Conservation (phyloP, 768 basidiomycete species). For the Suillus variegatus region DNA sequence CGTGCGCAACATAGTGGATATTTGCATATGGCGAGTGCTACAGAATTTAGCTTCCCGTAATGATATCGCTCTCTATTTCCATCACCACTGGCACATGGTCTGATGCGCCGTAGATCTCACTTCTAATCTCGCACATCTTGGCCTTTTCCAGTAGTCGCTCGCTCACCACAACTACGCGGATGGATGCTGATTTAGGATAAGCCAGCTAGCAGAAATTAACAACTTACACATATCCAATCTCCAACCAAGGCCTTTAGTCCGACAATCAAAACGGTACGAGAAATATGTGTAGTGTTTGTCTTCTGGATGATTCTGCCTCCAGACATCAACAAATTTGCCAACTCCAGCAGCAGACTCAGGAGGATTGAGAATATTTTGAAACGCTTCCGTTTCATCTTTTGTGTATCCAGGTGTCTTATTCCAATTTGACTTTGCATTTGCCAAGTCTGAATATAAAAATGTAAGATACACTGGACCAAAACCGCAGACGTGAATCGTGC, state of each 20-base stretch:
- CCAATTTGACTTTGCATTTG: conserved; percentile 75
- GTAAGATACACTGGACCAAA: conserved; percentile 7
- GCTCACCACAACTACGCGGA: conserved; percentile 65
- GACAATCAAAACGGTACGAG: conserved; percentile 79
- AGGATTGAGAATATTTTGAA: conserved; percentile 64
- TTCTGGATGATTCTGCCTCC: conserved; percentile 71
- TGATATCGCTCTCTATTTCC: conserved; percentile 58
- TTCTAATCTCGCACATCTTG: conserved; percentile 83
- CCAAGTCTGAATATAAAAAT: conserved; percentile 50
- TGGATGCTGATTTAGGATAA: background rate
- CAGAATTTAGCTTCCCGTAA: conserved; percentile 21
- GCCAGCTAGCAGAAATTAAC: conserved; percentile 12
- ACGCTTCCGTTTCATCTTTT: conserved; percentile 76
- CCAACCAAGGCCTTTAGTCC: conserved; percentile 84
- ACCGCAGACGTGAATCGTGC: conserved; percentile 2
- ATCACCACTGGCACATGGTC: conserved; percentile 83
- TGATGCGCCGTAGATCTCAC: conserved; percentile 84
- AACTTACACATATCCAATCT: conserved; percentile 79
- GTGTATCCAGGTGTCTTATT: conserved; percentile 89
- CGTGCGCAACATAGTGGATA: background rate
- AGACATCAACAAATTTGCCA: conserved; percentile 72
- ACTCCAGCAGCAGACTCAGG: conserved; percentile 36
- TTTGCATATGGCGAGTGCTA: background rate
- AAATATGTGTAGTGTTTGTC: conserved; percentile 84
- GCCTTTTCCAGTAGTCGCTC: conserved; percentile 64